Evolutionary conservation across 2,329 filamentous ascomycete species (phyloP).

Genomic region (Cladosporium cucumerinum): DNA sequence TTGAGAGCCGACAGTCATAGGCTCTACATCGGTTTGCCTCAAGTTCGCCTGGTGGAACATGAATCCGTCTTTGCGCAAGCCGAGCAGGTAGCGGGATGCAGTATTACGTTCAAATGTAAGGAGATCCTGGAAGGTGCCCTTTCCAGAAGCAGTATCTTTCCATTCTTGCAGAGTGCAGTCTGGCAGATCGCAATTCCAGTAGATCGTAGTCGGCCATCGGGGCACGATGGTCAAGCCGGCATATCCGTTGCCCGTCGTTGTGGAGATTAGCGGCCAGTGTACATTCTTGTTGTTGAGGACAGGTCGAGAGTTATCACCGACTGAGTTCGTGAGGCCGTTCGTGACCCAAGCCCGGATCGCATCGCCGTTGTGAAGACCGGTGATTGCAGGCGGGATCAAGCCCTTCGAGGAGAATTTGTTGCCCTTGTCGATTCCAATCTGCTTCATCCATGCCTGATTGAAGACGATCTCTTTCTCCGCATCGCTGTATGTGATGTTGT

Average conservation of each 20-base stretch:
- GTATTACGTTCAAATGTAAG: conserved; percentile 50
- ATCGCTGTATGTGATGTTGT: conserved; percentile 60
- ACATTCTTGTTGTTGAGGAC: conserved; percentile 52
- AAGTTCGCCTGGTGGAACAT: conserved; percentile 65
- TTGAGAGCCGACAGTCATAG: conserved; percentile 49
- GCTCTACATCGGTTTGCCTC: conserved; percentile 48
- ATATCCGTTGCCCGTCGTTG: conserved; percentile 50
- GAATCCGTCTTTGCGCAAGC: conserved; percentile 54
- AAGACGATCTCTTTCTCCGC: conserved; percentile 57
- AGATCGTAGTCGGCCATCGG: conserved; percentile 60
- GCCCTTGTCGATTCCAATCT: conserved; percentile 47
- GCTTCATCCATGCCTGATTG: conserved; percentile 58
- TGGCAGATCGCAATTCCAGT: conserved; percentile 61
- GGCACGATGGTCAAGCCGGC: conserved; percentile 56
- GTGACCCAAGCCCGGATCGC: conserved; percentile 57
- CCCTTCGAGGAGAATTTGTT: conserved; percentile 53
- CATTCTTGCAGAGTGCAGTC: conserved; percentile 58
- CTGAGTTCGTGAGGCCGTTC: conserved; percentile 56
- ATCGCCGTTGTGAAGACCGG: conserved; percentile 58
- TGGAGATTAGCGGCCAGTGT: conserved; percentile 57
- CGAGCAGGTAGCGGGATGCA: conserved; percentile 56
- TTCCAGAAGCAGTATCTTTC: conserved; percentile 57
- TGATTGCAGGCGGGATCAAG: conserved; percentile 60
- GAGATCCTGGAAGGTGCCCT: conserved; percentile 52
- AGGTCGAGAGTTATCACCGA: conserved; percentile 61